These are phyloP conservation scores for Platanus orientalis DNA, from an alignment of 164 flowering plant genomes.

Conservation along the genomic window DNA sequence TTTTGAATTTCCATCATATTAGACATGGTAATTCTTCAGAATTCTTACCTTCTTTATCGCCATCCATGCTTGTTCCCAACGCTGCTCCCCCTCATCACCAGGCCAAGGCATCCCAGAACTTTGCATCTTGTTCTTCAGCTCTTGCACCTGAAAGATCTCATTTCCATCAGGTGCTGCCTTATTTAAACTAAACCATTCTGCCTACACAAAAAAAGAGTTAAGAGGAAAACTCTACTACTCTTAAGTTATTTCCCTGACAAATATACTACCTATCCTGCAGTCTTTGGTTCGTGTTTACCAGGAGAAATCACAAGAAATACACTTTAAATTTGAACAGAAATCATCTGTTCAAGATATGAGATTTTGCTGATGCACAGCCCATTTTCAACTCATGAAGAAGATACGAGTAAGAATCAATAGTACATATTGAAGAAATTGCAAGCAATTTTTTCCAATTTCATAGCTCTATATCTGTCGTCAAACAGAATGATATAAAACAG, in stretches of 20 bases:
- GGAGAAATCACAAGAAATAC: not conserved
- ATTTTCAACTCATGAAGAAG: too few relatives aligned
- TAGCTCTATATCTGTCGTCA: too few relatives aligned
- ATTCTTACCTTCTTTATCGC: conserved; percentile 81
- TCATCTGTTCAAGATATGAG: not conserved
- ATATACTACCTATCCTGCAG: not conserved
- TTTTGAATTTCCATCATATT: too few relatives aligned
- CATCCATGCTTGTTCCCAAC: conserved; percentile 96
- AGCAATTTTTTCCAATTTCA: too few relatives aligned
- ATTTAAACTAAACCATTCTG: not conserved
- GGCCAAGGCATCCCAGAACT: conserved; percentile 96
- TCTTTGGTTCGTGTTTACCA: not conserved
- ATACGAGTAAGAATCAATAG: too few relatives aligned
- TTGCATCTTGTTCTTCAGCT: conserved; percentile 68
- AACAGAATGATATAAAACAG: too few relatives aligned
- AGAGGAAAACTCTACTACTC: not conserved
- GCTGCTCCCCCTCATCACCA: conserved; percentile 84
- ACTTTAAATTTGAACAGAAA: not conserved
- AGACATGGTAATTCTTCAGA: not conserved
- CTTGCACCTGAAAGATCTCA: conserved; percentile 55
- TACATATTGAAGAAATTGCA: too few relatives aligned
- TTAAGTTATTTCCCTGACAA: too few relatives aligned
- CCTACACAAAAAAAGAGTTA: too few relatives aligned
- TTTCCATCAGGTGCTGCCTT: conserved; percentile 10
- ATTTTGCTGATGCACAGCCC: not conserved